These are phyloP conservation scores for Plectosphaerella cucumerina DNA, from an alignment of 2,329 filamentous ascomycete genomes.

Conservation along the genomic window DNA sequence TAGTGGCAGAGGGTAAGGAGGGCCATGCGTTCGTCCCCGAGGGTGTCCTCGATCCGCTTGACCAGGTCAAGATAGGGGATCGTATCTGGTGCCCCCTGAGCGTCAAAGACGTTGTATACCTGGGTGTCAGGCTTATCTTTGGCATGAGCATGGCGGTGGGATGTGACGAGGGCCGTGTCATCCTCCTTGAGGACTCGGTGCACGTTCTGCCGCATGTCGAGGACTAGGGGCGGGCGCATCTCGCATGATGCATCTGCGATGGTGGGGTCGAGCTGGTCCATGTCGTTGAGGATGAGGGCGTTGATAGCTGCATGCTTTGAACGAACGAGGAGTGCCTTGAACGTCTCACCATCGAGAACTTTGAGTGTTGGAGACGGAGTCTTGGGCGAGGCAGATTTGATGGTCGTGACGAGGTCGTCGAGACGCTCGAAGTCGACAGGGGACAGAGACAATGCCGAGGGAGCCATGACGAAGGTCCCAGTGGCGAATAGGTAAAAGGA, in stretches of 20 bases:
- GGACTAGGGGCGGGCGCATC: neutral
- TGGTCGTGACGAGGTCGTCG: too few species aligned
- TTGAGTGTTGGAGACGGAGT: neutral
- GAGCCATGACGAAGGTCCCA: too few species aligned
- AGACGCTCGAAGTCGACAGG: too few species aligned
- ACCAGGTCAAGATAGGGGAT: neutral
- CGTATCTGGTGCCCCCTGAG: neutral
- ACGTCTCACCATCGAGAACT: neutral
- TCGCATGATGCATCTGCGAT: neutral
- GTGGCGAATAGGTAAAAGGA: too few species aligned
- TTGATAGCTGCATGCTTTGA: neutral
- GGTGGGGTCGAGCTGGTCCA: neutral
- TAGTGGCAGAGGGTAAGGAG: neutral
- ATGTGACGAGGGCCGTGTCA: neutral
- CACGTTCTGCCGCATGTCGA: neutral
- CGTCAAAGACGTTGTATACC: neutral
- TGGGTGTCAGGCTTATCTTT: neutral
- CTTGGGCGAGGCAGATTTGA: too few species aligned
- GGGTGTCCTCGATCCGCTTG: neutral
- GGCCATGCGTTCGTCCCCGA: neutral
- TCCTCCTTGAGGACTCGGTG: neutral
- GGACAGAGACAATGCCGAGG: too few species aligned
- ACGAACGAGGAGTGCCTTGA: neutral
- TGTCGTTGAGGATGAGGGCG: neutral
- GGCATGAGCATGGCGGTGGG: neutral